Evolutionary conservation across 2,329 filamentous ascomycete genomes (phyloP), one percentile per base, ranked within the genome.

Genomic region (Aotearoamyces nothofagi): DNA sequence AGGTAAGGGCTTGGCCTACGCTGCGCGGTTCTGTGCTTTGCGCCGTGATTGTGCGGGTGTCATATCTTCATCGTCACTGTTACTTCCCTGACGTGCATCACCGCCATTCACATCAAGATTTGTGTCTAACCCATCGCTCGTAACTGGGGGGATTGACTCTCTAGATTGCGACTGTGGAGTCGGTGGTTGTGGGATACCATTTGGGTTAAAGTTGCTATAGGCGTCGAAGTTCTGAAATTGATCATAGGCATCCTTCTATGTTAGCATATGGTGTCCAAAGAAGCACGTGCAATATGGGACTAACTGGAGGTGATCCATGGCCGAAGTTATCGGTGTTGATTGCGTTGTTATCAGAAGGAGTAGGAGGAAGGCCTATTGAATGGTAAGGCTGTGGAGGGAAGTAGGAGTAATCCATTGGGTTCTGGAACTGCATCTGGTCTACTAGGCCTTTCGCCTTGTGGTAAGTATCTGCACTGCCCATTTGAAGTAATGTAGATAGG

Each of bases 1-100:
- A 24, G 17, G 9, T 9, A 12, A 7, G 24, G 26, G 29, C 20
- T 10, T 11, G 27, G 25, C 71, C 51, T 69, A 79, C 75, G 76
- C 76, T 51, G 75, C 75, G 44, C 76, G 56, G 39, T 80, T 81
- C 46, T 81, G 76, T 27, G 70, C 74, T 50, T 81, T 80, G 39
- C 76, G 60, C 42, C 70, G 68, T 30, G 57, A 61, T 44, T 69
- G 63, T 29, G 64, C 60, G 2, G 63, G 63, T n/a, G 56, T 62
- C 46, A 59, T 48, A 41, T 69, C 66, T 39, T 70, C 64, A 20
- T 49, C 46, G 23, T 50, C 47, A 26, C 46, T 49, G 24, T 47
- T 61, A 26, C 60, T 57, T 15, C 43, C 44, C 14, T 44, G 45
- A 9, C 40, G 29, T 22, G 33, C 39, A 14, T 45, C 38, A 17